These are phyloP conservation scores for Aspergillus sp. DNA, from an alignment of 2,329 filamentous ascomycete genomes.

Conservation along the genomic window DNA sequence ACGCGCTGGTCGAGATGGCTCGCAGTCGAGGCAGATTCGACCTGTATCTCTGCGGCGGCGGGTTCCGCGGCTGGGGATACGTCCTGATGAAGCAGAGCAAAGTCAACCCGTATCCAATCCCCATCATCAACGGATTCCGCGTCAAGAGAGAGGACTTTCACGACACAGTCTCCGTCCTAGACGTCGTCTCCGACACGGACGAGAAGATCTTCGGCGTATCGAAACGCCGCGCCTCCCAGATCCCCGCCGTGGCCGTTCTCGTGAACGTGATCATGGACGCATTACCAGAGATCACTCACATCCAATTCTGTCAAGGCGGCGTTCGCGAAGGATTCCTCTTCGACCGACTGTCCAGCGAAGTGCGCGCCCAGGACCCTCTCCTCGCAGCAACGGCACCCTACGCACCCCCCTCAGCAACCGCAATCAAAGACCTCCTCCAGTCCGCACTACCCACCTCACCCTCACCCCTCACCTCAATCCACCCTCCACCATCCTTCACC, in stretches of 20 bases:
- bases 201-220: conserved; percentile 70
- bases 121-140: conserved; percentile 77
- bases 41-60: conserved; percentile 84
- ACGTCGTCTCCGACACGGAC: conserved; percentile 40
- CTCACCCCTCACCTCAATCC: conserved; percentile 22
- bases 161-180: conserved; percentile 50
- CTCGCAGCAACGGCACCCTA: conserved; percentile 60
- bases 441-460: conserved; percentile 47
- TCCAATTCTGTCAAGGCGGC: conserved; percentile 84
- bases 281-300: conserved; percentile 69
- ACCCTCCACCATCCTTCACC: conserved; percentile 47
- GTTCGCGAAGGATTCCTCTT: conserved; percentile 83
- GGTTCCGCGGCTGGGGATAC: conserved; percentile 88
- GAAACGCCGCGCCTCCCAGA: conserved; percentile 74
- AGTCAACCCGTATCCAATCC: conserved; percentile 77
- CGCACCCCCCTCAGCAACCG: conserved; percentile 50
- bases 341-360: conserved; percentile 61
- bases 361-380: conserved; percentile 69
- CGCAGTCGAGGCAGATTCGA: conserved; percentile 58
- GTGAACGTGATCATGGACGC: conserved; percentile 72
- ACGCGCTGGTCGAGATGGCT: conserved; percentile 49
- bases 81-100: conserved; percentile 77
- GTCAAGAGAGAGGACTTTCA: conserved; percentile 65
- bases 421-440: conserved; percentile 53
- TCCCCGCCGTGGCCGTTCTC: conserved; percentile 79